Percentiles rank a stretch among this genome's conserved stretches.
Evolutionary conservation across 1,139 yeast species (phyloP).

Genomic region (Lodderomyces jiufengensis): DNA sequence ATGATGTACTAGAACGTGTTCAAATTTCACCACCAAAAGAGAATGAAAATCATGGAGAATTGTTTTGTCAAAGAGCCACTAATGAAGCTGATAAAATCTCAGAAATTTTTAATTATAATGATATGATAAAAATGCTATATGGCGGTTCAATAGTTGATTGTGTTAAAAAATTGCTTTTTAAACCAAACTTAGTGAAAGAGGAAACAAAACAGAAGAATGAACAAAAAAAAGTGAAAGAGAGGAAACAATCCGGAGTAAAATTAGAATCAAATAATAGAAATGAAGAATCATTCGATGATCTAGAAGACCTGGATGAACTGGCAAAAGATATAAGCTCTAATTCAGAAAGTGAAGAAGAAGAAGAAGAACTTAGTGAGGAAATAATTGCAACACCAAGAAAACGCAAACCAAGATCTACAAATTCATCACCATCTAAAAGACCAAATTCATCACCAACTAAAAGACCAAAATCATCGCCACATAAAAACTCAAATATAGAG

Average conservation of each 20-base stretch:
- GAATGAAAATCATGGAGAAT: constrained; percentile 24
- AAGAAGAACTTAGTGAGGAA: no score
- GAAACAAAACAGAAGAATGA: background rate
- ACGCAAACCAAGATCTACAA: no score
- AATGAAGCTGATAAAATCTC: constrained; percentile 34
- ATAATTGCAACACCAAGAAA: no score
- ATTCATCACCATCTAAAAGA: background rate
- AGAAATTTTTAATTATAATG: constrained; percentile 33
- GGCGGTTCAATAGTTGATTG: constrained; percentile 10
- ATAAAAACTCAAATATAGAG: constrained; percentile 7
- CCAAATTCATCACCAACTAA: constrained; percentile 2
- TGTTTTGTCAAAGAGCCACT: constrained; percentile 37
- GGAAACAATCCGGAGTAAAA: no score
- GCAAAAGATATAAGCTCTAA: constrained; percentile 7
- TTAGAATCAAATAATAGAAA: background rate
- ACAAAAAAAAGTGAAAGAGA: background rate
- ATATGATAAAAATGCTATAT: constrained; percentile 14
- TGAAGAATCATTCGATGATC: constrained; percentile 10
- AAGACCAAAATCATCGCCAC: constrained; percentile 1
- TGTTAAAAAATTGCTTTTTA: constrained; percentile 17
- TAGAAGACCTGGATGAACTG: constrained; percentile 3
- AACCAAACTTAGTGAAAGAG: background rate
- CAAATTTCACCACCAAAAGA: constrained; percentile 30
- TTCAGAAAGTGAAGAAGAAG: constrained; percentile 4
- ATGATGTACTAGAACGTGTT: constrained; percentile 29